A percentile compares a stretch with the other conserved stretches of the same genome.
These are phyloP conservation scores for Kondoa malvinella DNA, from an alignment of 768 basidiomycete genomes.

Conservation along the genomic window DNA sequence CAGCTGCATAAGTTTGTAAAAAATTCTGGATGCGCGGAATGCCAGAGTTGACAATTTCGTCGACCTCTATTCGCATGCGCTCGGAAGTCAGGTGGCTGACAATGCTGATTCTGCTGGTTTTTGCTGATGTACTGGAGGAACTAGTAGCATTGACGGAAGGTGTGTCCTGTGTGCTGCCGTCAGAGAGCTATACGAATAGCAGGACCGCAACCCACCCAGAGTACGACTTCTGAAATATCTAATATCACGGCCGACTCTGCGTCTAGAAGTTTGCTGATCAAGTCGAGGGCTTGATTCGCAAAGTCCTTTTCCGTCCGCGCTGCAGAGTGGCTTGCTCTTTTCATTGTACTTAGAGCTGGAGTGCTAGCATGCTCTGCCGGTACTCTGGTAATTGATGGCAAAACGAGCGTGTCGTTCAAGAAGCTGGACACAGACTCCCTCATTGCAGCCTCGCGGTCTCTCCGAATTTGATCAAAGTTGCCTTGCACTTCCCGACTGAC, in stretches of 20 bases:
- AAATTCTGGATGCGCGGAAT: not conserved
- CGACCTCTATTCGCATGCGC: not conserved
- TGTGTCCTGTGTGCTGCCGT: too few species aligned
- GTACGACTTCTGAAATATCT: not conserved
- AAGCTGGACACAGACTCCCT: not conserved
- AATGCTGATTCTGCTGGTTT: not conserved
- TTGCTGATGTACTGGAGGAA: not conserved
- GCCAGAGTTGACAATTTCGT: not conserved
- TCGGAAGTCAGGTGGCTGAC: not conserved
- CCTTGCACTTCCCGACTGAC: not conserved
- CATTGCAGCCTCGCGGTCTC: not conserved
- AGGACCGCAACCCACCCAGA: too few species aligned
- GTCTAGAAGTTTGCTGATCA: not conserved
- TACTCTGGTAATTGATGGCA: not conserved
- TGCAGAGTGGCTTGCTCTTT: not conserved
- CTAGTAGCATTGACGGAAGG: not conserved
- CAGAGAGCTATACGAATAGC: too few species aligned
- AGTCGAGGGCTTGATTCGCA: not conserved
- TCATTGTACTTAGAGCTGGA: not conserved
- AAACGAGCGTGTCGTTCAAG: not conserved
- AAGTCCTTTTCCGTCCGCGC: not conserved
- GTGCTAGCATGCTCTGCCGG: not conserved
- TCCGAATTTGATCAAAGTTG: not conserved
- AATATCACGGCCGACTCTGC: not conserved
- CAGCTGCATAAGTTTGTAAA: not conserved